Percentiles rank a stretch among this genome's conserved stretches.
Conservation (phyloP, 495 filamentous ascomycete genomes). For the Cercophora scortea region DNA sequence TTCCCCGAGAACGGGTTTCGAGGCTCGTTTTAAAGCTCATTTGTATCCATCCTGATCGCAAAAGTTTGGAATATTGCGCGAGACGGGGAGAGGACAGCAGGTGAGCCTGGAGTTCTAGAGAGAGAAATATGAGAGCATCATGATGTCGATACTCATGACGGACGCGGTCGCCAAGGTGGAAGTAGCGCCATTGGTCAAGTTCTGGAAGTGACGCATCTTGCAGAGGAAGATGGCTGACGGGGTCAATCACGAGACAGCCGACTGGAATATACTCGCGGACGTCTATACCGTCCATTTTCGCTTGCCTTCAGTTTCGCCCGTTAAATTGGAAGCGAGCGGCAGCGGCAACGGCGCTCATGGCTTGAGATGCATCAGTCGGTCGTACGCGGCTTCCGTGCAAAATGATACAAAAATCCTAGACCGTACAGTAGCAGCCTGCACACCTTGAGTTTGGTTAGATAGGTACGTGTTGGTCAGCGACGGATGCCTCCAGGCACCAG, state of each 20-base stretch:
- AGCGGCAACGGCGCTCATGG: neutral
- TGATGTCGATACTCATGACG: neutral
- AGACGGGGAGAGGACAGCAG: slow-evolving; percentile 23
- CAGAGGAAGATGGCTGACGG: neutral
- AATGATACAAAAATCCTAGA: neutral
- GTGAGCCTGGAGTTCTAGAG: slow-evolving; percentile 16
- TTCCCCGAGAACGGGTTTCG: slow-evolving; percentile 11
- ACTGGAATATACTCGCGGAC: neutral
- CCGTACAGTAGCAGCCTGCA: too few species aligned
- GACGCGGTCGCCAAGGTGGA: neutral
- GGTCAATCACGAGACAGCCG: neutral
- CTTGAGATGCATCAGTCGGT: neutral
- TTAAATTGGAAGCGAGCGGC: too few species aligned
- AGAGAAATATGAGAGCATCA: slow-evolving; percentile 3
- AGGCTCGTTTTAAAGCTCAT: slow-evolving; percentile 24
- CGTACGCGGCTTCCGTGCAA: neutral
- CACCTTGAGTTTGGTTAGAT: too few species aligned
- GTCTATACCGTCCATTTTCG: neutral
- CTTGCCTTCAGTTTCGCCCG: too few species aligned
- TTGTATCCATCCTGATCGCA: slow-evolving; percentile 32
- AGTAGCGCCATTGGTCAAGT: neutral
- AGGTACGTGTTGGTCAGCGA: too few species aligned
- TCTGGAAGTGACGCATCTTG: neutral
- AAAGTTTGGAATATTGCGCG: slow-evolving; percentile 15
- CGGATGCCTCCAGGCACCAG: neutral